A percentile compares a stretch with the other conserved stretches of the same genome.
Conservation (phyloP, 768 basidiomycete species). For the Sistotremastrum niveocremeum region DNA sequence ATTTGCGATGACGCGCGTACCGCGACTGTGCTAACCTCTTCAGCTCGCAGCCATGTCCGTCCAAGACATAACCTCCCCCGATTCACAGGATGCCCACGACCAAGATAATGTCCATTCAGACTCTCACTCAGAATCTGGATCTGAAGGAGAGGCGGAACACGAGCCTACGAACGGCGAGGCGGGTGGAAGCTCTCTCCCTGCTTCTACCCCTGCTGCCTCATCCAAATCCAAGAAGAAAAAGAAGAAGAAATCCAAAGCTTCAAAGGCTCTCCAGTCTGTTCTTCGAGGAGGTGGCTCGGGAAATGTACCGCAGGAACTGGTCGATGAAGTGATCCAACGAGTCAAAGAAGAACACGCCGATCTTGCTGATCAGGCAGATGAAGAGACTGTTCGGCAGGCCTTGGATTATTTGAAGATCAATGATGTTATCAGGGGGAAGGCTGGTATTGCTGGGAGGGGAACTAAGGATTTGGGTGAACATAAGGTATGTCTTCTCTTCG, state of each 20-base stretch:
- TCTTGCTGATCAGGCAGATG: conserved; percentile 32
- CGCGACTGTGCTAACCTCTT: too few species aligned
- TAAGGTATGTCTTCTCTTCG: conserved; percentile 42
- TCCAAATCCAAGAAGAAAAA: conserved; percentile 56
- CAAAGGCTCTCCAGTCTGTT: conserved; percentile 36
- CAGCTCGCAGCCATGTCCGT: too few species aligned
- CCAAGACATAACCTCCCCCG: too few species aligned
- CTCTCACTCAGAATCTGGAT: too few species aligned
- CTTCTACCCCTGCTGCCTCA: too few species aligned
- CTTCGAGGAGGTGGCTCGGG: conserved; percentile 23
- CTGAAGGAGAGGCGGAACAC: too few species aligned
- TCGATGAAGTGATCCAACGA: conserved; percentile 53
- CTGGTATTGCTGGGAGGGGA: conserved; percentile 59
- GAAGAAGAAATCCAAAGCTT: conserved; percentile 71
- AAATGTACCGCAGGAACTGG: conserved; percentile 44
- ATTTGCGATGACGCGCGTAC: too few species aligned
- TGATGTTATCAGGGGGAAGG: conserved; percentile 75
- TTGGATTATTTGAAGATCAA: conserved; percentile 71
- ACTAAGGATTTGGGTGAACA: conserved; percentile 78
- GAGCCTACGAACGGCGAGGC: too few species aligned
- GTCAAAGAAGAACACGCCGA: conserved; percentile 46
- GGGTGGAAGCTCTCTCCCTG: too few species aligned
- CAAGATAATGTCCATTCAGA: too few species aligned
- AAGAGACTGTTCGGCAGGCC: conserved; percentile 53
- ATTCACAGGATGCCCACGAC: too few species aligned